Conservation (phyloP, 345 rosid species). For the Camelina laxa region DNA sequence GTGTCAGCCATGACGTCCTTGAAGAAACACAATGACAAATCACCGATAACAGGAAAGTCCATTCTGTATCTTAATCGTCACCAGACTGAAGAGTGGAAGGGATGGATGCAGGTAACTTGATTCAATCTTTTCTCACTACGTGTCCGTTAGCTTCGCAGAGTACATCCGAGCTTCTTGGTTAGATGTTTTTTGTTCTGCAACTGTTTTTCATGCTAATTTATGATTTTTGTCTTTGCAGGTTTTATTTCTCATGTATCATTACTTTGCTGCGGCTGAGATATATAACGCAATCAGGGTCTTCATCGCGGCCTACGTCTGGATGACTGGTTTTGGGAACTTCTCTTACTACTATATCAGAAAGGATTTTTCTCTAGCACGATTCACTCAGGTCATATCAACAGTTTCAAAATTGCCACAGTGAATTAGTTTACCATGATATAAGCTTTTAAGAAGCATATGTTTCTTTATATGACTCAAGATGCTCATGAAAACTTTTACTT, state of each 20-base stretch:
- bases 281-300: slow-evolving; percentile 94
- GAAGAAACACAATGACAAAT: slow-evolving; percentile 83
- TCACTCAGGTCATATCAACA: slow-evolving; percentile 73
- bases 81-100: slow-evolving; percentile 99
- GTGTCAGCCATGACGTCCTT: slow-evolving; percentile 85
- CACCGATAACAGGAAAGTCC: slow-evolving; percentile 78
- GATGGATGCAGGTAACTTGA: slow-evolving; percentile 97
- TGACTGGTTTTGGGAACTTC: slow-evolving; percentile 99
- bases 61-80: slow-evolving; percentile 86
- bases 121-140: slow-evolving; percentile 8
- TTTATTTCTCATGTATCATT: slow-evolving; percentile 93
- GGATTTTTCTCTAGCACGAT: slow-evolving; percentile 93
- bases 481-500: slow-evolving; percentile 37
- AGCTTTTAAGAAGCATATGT: slow-evolving; percentile 12
- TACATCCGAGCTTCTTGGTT: slow-evolving; percentile 16
- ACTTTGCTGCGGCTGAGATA: slow-evolving; percentile 94
- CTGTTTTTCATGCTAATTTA: slow-evolving; percentile 22
- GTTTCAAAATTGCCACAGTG: slow-evolving; percentile 8
- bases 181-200: slow-evolving; percentile 2
- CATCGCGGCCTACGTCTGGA: slow-evolving; percentile 99
- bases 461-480: slow-evolving; percentile 23
- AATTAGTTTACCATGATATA: slow-evolving; percentile 24
- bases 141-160: not conserved
- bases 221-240: slow-evolving; percentile 54
- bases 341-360: slow-evolving; percentile 93